These are phyloP conservation scores for Tieghemostelium lacteum DNA, from an alignment of 78 protist species.

Conservation along the genomic window DNA sequence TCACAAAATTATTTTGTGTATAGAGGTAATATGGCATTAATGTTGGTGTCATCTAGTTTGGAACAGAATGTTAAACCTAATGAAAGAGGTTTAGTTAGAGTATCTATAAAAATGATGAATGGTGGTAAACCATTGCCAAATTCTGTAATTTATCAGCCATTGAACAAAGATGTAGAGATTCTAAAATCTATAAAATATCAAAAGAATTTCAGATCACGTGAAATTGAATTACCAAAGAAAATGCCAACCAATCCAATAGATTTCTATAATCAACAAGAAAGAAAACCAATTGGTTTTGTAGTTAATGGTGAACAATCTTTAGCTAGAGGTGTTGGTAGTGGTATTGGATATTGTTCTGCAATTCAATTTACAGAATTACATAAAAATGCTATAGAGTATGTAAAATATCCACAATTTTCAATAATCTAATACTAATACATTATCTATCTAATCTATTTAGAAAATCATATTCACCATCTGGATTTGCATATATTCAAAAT, in stretches of 20 bases:
- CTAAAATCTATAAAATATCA: background rate
- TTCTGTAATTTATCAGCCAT: constrained; percentile 55
- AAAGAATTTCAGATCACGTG: background rate
- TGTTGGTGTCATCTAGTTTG: background rate
- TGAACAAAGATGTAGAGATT: constrained; percentile 11
- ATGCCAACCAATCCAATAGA: background rate
- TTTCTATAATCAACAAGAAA: background rate
- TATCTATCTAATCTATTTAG: background rate
- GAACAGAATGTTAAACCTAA: background rate
- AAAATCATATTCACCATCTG: constrained; percentile 22
- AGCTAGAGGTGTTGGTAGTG: constrained; percentile 53
- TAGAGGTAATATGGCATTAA: constrained; percentile 54
- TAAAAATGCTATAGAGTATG: background rate
- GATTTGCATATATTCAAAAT: constrained; percentile 69
- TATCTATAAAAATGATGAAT: constrained; percentile 39
- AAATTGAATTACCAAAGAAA: constrained; percentile 8
- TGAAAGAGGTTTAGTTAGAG: constrained; percentile 70
- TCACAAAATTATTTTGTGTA: constrained; percentile 55
- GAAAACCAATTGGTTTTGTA: constrained; percentile 72
- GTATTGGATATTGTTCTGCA: constrained; percentile 58
- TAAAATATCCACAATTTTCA: background rate
- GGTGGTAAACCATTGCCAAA: constrained; percentile 45
- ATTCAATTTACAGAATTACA: constrained; percentile 8
- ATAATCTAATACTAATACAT: background rate
- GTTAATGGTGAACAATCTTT: constrained; percentile 67